Conservation (phyloP, 257 asterid genomes). For the Knoxia roxburghii region DNA sequence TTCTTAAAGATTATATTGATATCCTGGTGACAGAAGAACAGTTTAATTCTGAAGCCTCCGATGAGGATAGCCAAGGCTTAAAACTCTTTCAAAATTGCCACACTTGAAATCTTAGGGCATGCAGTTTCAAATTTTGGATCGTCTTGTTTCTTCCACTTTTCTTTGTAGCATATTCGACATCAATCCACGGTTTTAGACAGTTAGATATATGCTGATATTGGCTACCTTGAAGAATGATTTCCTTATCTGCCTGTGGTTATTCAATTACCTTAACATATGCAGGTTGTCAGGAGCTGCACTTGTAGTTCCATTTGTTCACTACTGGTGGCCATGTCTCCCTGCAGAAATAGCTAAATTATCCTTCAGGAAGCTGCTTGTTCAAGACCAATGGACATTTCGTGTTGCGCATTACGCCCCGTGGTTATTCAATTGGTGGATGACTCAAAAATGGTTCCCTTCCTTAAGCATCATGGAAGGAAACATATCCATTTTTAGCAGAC, state of each 20-base stretch:
- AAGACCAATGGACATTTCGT: constrained; percentile 49
- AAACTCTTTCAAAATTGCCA: not conserved
- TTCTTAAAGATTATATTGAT: not conserved
- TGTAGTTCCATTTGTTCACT: constrained; percentile 61
- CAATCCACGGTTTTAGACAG: not conserved
- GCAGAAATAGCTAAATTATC: constrained; percentile 36
- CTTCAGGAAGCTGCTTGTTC: constrained; percentile 26
- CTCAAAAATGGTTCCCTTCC: constrained; percentile 67
- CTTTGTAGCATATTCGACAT: not conserved
- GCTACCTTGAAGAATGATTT: not conserved
- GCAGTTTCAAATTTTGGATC: not conserved
- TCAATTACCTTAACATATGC: not conserved
- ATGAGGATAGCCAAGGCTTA: not conserved
- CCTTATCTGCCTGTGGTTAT: not conserved
- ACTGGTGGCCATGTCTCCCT: constrained; percentile 76
- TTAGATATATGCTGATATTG: not conserved
- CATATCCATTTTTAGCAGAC: constrained; percentile 32
- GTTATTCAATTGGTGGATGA: constrained; percentile 83
- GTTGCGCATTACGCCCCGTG: constrained; percentile 70
- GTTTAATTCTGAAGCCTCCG: too few relatives aligned
- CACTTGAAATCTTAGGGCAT: not conserved
- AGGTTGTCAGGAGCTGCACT: constrained; percentile 78
- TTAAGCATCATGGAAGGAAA: constrained; percentile 49
- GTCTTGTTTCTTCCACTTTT: not conserved
- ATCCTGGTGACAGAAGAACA: not conserved